phyloP scores from a whole-genome alignment of 2,329 filamentous ascomycete species.

The Cladorrhinum sp. region DNA sequence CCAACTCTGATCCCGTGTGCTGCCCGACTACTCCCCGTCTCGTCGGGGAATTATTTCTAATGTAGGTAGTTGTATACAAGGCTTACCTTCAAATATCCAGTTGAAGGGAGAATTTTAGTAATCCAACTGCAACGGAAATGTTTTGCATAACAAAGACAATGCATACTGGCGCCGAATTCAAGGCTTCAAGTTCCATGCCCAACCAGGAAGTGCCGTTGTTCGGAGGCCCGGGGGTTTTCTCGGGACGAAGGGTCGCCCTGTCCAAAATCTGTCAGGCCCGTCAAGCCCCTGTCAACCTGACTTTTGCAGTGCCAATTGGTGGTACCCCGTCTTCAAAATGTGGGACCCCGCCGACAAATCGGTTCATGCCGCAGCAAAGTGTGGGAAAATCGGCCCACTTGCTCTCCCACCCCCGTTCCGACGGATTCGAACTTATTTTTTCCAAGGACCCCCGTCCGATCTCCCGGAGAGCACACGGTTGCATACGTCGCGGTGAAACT shows the following conservation, averaged over 20 bases:
- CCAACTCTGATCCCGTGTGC: too few species aligned
- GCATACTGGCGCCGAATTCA: background rate
- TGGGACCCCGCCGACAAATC: slow-evolving; percentile 11
- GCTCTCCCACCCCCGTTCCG: slow-evolving; percentile 7
- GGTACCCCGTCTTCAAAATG: background rate
- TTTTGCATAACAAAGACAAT: background rate
- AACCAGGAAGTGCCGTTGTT: background rate
- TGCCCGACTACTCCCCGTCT: too few species aligned
- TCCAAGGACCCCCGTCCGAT: slow-evolving; percentile 1
- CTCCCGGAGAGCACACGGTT: background rate
- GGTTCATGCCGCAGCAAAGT: slow-evolving; percentile 10
- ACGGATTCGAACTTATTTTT: slow-evolving; percentile 7
- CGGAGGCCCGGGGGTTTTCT: background rate
- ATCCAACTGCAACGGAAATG: background rate
- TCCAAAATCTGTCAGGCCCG: background rate
- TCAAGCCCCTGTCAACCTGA: background rate
- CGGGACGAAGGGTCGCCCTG: background rate
- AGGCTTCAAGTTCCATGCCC: background rate
- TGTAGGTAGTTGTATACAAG: too few species aligned
- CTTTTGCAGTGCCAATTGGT: background rate
- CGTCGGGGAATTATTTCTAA: too few species aligned
- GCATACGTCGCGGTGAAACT: background rate
- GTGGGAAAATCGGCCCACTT: slow-evolving; percentile 23
- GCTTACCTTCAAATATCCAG: background rate
- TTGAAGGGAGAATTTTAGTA: background rate